These are phyloP conservation scores for Aspergillus cristatus DNA, from an alignment of 495 filamentous ascomycete species.

Conservation along the genomic window DNA sequence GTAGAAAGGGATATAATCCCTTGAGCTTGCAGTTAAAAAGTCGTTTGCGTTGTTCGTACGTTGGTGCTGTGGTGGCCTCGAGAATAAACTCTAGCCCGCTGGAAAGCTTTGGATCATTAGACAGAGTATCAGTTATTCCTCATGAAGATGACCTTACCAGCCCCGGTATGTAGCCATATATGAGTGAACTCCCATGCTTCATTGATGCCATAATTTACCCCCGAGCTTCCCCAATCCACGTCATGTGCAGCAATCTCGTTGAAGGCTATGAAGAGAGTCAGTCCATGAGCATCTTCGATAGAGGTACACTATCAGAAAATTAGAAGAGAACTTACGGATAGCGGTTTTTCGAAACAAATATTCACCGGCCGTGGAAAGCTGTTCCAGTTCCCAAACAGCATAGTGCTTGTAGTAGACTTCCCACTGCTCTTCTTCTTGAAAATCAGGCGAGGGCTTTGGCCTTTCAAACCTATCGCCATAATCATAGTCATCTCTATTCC, in stretches of 20 bases:
- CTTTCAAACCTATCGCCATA: not conserved
- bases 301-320: not conserved
- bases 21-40: not conserved
- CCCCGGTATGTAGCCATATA: conserved; percentile 1
- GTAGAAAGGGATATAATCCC: conserved; percentile 1
- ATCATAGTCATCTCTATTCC: not conserved
- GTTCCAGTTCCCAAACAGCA: conserved; percentile 3
- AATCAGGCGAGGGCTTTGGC: conserved; percentile 1
- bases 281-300: not conserved
- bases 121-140: not conserved
- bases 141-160: not conserved
- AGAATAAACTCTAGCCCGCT: not conserved
- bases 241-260: conserved; percentile 4
- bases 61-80: not conserved
- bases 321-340: conserved; percentile 1
- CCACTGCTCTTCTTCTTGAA: conserved; percentile 1
- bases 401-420: not conserved
- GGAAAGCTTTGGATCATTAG: not conserved
- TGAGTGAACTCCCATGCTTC: conserved; percentile 1
- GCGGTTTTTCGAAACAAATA: conserved; percentile 1
- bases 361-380: conserved; percentile 1
- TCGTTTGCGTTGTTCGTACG: conserved; percentile 1
- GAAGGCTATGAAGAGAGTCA: conserved; percentile 2
- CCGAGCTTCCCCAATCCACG: not conserved
- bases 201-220: not conserved